Percentiles rank a stretch among this genome's conserved stretches.
phyloP scores from a whole-genome alignment of 2,329 filamentous ascomycete species.

The Colletotrichum zoysiae region DNA sequence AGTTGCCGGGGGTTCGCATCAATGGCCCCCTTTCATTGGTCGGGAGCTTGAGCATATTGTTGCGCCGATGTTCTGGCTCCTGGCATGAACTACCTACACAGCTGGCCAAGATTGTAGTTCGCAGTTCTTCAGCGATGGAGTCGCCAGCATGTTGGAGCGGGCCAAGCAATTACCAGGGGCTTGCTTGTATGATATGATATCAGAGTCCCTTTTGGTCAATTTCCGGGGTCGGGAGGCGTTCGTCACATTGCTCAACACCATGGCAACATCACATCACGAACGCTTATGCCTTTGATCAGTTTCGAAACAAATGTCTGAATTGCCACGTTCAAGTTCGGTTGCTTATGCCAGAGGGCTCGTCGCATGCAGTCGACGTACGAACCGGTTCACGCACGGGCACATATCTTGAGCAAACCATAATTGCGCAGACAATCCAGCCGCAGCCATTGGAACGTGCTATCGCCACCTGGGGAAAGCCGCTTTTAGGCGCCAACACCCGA shows the following conservation, averaged over 20 bases:
- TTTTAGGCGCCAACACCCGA: no score
- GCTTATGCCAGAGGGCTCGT: not conserved
- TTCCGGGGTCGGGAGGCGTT: not conserved
- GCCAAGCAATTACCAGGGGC: not conserved
- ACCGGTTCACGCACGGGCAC: conserved; percentile 11
- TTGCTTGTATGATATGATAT: not conserved
- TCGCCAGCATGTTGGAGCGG: not conserved
- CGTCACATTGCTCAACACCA: not conserved
- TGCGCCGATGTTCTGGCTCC: not conserved
- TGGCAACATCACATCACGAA: not conserved
- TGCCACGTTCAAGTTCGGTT: not conserved
- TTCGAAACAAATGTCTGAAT: not conserved
- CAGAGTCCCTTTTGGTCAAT: not conserved
- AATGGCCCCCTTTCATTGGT: not conserved
- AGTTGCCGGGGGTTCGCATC: not conserved
- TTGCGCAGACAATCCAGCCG: not conserved
- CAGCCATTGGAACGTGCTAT: not conserved
- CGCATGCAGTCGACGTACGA: not conserved
- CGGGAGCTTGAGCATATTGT: not conserved
- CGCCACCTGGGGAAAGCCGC: not conserved
- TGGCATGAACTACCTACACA: conserved; percentile 14
- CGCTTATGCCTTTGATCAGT: conserved; percentile 4
- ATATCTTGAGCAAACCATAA: not conserved
- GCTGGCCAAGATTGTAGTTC: not conserved
- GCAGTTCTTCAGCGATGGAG: not conserved